Evolutionary conservation across 768 basidiomycete genomes (phyloP).

Genomic region (Tulasnella sp.): DNA sequence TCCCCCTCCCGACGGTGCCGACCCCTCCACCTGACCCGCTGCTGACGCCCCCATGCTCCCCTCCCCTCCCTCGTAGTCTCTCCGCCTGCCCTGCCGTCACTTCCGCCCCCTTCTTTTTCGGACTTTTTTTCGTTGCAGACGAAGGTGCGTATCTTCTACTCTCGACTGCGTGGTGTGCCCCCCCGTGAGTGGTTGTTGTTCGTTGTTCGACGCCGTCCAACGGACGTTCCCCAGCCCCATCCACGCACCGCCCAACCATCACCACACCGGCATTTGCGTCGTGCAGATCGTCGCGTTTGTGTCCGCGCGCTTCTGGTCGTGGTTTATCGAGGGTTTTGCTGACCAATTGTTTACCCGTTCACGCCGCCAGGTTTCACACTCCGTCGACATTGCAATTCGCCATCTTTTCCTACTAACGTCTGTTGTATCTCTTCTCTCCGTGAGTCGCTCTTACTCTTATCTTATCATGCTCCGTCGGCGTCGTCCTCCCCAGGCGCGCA

Average conservation of each 20-base stretch:
- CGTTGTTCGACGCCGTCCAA: constrained; percentile 22
- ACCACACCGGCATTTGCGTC: neutral
- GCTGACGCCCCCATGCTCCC: neutral
- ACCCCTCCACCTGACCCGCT: neutral
- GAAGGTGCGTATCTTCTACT: neutral
- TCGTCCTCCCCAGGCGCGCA: neutral
- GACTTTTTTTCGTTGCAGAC: neutral
- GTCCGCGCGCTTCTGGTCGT: neutral
- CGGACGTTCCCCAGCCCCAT: constrained; percentile 12
- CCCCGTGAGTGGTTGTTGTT: constrained; percentile 3
- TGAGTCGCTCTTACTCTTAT: neutral
- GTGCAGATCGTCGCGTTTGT: neutral
- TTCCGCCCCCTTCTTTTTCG: constrained; percentile 1
- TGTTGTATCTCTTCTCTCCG: neutral
- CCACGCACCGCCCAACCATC: neutral
- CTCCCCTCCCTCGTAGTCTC: neutral
- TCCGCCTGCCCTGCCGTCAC: neutral
- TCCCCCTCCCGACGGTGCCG: neutral
- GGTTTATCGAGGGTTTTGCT: neutral
- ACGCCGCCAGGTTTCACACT: neutral
- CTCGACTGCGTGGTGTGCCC: neutral
- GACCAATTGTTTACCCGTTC: constrained; percentile 3
- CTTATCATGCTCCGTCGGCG: neutral
- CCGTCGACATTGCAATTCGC: constrained; percentile 17
- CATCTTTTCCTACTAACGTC: neutral